Evolutionary conservation across 1,139 yeast genomes (phyloP).

Genomic region (Yamadazyma dendronema): DNA sequence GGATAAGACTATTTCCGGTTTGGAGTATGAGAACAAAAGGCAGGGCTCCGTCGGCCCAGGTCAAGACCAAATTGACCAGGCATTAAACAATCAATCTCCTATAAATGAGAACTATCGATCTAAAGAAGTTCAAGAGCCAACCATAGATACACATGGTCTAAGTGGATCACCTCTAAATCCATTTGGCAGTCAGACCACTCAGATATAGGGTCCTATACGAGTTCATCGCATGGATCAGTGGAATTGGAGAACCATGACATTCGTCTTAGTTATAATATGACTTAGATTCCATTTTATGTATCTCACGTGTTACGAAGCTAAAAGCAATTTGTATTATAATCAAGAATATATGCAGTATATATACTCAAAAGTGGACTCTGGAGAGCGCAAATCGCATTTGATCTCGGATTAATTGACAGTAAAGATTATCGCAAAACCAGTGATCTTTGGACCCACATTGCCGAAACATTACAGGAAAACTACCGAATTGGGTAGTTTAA

Average conservation of each 20-base stretch:
- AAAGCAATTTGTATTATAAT: background rate
- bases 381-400: conserved; percentile 4
- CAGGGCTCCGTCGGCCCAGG: too few relatives aligned
- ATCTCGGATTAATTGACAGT: conserved; percentile 6
- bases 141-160: too few relatives aligned
- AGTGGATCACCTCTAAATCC: background rate
- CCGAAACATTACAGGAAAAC: background rate
- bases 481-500: too few relatives aligned
- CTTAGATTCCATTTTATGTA: conserved; percentile 1
- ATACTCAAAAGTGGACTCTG: background rate
- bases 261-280: conserved; percentile 1
- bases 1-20: too few relatives aligned
- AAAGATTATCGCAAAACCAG: conserved; percentile 6
- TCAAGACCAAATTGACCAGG: too few relatives aligned
- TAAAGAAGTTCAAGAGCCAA: too few relatives aligned
- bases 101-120: too few relatives aligned
- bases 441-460: background rate
- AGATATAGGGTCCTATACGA: background rate
- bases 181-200: conserved; percentile 1
- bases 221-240: conserved; percentile 1
- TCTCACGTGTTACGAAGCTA: background rate
- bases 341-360: background rate
- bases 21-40: too few relatives aligned
- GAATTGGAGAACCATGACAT: background rate
- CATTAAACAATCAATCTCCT: too few relatives aligned